Base-by-base conservation (phyloP, 2,329 filamentous ascomycete genomes). In the Cladosporium austrohemisphaericum region DNA sequence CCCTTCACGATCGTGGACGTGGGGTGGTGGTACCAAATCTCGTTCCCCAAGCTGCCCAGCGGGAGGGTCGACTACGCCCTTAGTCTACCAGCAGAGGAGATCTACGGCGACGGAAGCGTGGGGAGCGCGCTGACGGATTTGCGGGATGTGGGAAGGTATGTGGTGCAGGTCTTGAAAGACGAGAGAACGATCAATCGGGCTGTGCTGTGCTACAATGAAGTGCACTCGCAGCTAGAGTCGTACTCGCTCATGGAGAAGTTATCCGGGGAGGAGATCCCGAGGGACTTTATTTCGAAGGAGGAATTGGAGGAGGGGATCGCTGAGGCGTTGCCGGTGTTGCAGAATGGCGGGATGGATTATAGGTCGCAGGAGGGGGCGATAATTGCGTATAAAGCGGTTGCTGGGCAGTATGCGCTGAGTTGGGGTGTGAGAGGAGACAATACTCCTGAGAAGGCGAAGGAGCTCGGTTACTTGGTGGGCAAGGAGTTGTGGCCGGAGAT, bases 1-100 rank as follows among this genome's bases (percentile, higher is more conserved):
- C 75, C 76, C 0, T 82, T 75, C 63, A 81, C 79, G 5, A 66
- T 78, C 57, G 73, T 81, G 41, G 78, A 82, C 53, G 71, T 80
- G 10, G 79, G 78, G n/a, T 79, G 68, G 67, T 82, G 79, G 79
- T 76, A 78, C 57, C 76, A 80, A 56, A 55, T 76, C 23, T 64
- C 66, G 4, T 67, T 73, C 48, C 72, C 72, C 10, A 58, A 57
- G n/a, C 59, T 78, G 1, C 68, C 71, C n/a, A 72, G 68, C 13
- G 73, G 75, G 8, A 62, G 63, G 29, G 62, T 69, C n/a, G 74
- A 77, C 56, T 73, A 74, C 52, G 68, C 67, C 2, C 59, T 71
- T 51, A 60, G 65, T 3, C 57, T 61, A 0, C 60, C 65, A 2
- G 63, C 66, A 16, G 61, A 68, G 26, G 62, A 64, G 29, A 67